Evolutionary conservation across 352 stramenopile species (phyloP).

Genomic region (Phytophthora chlamydospora): DNA sequence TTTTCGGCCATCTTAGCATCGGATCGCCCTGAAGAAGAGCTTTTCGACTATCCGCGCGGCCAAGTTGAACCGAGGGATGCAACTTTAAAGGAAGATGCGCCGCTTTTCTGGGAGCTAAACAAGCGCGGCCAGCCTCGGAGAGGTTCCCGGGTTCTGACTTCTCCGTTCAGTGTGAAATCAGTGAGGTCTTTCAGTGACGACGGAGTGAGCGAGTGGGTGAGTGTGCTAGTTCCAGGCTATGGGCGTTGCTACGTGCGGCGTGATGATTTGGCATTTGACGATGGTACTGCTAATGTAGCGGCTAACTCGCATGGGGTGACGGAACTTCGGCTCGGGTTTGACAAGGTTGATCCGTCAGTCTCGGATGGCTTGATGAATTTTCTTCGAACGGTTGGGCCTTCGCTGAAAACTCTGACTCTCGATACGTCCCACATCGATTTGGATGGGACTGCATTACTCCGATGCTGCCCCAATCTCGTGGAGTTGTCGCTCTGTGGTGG

Average conservation of each 20-base stretch:
- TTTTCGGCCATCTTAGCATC: constrained; percentile 6
- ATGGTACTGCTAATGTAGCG: neutral
- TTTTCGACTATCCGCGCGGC: constrained; percentile 6
- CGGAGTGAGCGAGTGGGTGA: constrained; percentile 15
- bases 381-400: constrained; percentile 5
- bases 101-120: neutral
- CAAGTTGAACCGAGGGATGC: neutral
- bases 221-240: constrained; percentile 16
- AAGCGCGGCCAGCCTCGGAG: constrained; percentile 2
- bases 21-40: constrained; percentile 4
- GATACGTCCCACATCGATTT: constrained; percentile 3
- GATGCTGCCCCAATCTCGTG: constrained; percentile 13
- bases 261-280: neutral
- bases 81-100: neutral
- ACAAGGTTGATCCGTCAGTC: neutral
- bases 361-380: constrained; percentile 10
- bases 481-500: constrained; percentile 16
- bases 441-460: constrained; percentile 9
- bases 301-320: neutral
- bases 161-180: neutral
- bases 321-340: constrained; percentile 12
- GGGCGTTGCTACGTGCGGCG: constrained; percentile 4
- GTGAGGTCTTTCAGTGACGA: constrained; percentile 17
- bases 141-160: neutral
- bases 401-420: constrained; percentile 12